Conservation (phyloP, 2,329 filamentous ascomycete genomes). For the Dryadomyces quercus-mongolicae region DNA sequence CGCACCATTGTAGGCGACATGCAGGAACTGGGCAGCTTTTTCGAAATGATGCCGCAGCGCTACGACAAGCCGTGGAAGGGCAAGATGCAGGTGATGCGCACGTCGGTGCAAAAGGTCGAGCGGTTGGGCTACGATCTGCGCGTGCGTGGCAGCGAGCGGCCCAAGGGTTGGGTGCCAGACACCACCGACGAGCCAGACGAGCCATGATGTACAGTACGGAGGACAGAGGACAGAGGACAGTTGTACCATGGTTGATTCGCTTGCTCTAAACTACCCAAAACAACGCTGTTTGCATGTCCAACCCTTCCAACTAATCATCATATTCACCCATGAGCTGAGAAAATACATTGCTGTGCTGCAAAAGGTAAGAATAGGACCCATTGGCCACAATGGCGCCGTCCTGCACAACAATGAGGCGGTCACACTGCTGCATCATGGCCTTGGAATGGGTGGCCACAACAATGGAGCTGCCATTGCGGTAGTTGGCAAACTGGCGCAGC, state of each 20-base stretch:
- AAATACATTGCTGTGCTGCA: slow-evolving; percentile 35
- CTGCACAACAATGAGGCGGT: slow-evolving; percentile 62
- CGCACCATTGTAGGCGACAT: slow-evolving; percentile 68
- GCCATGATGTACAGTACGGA: too few relatives aligned
- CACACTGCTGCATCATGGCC: slow-evolving; percentile 78
- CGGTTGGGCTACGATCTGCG: slow-evolving; percentile 76
- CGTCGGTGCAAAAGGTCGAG: slow-evolving; percentile 90
- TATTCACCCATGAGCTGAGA: slow-evolving; percentile 29
- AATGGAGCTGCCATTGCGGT: slow-evolving; percentile 33
- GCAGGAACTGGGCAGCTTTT: slow-evolving; percentile 60
- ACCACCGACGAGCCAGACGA: slow-evolving; percentile 19
- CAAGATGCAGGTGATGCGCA: slow-evolving; percentile 79
- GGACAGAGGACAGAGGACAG: neutral
- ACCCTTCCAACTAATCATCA: slow-evolving; percentile 4
- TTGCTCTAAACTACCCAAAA: neutral
- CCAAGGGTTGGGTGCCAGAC: slow-evolving; percentile 86
- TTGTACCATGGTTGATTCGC: too few relatives aligned
- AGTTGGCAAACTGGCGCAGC: slow-evolving; percentile 3
- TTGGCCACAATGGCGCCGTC: slow-evolving; percentile 52
- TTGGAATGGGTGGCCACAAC: slow-evolving; percentile 70
- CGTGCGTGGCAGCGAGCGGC: slow-evolving; percentile 77
- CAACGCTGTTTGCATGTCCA: too few relatives aligned
- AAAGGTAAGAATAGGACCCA: slow-evolving; percentile 47
- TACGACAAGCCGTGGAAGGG: slow-evolving; percentile 48
- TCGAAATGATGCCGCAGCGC: slow-evolving; percentile 60